A percentile compares a stretch with the other conserved stretches of the same genome.
Evolutionary conservation across 495 filamentous ascomycete genomes (phyloP).

Genomic region (Aspergillus ostianus): DNA sequence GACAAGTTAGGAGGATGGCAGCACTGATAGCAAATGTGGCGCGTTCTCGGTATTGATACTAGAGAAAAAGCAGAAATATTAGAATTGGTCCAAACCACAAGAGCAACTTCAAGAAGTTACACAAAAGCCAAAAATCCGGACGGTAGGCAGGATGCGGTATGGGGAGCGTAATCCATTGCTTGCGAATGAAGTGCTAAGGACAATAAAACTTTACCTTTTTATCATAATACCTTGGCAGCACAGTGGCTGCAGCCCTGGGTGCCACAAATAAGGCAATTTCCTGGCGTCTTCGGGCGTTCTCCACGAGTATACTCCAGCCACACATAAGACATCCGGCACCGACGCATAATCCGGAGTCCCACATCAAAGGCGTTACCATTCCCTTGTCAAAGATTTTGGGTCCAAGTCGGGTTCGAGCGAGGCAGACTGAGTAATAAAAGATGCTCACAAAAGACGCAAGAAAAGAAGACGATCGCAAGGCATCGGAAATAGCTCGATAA

Average conservation of each 20-base stretch:
- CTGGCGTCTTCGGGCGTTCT: constrained; percentile 64
- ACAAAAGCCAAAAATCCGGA: constrained; percentile 1
- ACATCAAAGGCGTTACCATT: constrained; percentile 54
- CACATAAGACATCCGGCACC: constrained; percentile 73
- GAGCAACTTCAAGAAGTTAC: not conserved
- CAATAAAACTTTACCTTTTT: constrained; percentile 46
- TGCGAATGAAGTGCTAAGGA: not conserved
- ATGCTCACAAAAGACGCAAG: constrained; percentile 76
- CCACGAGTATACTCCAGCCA: constrained; percentile 81
- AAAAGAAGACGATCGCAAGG: constrained; percentile 75
- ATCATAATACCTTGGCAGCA: constrained; percentile 73
- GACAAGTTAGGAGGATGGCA: constrained; percentile 72
- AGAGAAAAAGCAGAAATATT: constrained; percentile 16
- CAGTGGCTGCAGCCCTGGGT: constrained; percentile 73
- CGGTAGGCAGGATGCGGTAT: constrained; percentile 8
- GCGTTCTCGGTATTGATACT: constrained; percentile 76
- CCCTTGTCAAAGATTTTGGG: constrained; percentile 61
- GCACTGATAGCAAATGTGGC: constrained; percentile 69
- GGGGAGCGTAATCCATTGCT: not conserved
- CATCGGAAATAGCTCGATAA: constrained; percentile 54
- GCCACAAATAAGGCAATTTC: constrained; percentile 85
- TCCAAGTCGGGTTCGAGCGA: constrained; percentile 76
- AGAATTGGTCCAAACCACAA: constrained; percentile 13
- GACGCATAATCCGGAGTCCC: constrained; percentile 72
- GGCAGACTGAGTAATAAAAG: constrained; percentile 88